These are phyloP conservation scores for Komagataella pseudopastoris DNA, from an alignment of 805 yeast species.

Conservation along the genomic window DNA sequence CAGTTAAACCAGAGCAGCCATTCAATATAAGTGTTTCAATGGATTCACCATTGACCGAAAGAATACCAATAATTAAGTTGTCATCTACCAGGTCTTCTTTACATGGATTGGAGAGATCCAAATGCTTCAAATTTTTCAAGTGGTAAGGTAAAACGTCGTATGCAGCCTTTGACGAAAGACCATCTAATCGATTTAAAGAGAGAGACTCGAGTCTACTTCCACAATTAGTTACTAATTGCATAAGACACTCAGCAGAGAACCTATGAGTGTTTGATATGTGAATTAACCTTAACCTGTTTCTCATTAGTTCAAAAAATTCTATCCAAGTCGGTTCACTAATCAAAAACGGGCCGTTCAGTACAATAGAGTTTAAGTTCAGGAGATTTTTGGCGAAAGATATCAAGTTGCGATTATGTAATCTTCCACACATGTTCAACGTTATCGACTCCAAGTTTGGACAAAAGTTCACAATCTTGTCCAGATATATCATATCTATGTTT, in stretches of 20 bases:
- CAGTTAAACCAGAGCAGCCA: conserved; percentile 67
- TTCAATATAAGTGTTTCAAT: conserved; percentile 47
- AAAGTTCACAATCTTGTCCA: conserved; percentile 56
- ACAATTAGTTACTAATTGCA: conserved; percentile 47
- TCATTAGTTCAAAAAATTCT: conserved; percentile 48
- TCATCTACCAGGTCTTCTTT: conserved; percentile 56
- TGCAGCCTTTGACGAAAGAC: conserved; percentile 40
- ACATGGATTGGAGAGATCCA: conserved; percentile 60
- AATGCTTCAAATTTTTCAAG: conserved; percentile 33
- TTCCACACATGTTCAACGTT: conserved; percentile 86
- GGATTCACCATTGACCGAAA: conserved; percentile 50
- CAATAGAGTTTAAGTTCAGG: conserved; percentile 33
- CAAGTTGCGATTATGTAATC: conserved; percentile 66
- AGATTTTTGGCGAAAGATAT: conserved; percentile 49
- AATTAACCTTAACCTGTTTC: conserved; percentile 39
- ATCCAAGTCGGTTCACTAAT: conserved; percentile 72
- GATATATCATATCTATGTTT: conserved; percentile 49
- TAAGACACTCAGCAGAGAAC: conserved; percentile 53
- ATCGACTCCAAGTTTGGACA: conserved; percentile 62
- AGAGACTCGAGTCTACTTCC: conserved; percentile 42
- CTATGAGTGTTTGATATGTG: conserved; percentile 76
- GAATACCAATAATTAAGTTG: conserved; percentile 45
- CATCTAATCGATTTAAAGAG: conserved; percentile 59
- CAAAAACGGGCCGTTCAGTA: conserved; percentile 84
- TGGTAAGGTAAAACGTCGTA: conserved; percentile 57